Evolutionary conservation across 2,329 filamentous ascomycete species (phyloP).

Genomic region (Tothia fuscella): DNA sequence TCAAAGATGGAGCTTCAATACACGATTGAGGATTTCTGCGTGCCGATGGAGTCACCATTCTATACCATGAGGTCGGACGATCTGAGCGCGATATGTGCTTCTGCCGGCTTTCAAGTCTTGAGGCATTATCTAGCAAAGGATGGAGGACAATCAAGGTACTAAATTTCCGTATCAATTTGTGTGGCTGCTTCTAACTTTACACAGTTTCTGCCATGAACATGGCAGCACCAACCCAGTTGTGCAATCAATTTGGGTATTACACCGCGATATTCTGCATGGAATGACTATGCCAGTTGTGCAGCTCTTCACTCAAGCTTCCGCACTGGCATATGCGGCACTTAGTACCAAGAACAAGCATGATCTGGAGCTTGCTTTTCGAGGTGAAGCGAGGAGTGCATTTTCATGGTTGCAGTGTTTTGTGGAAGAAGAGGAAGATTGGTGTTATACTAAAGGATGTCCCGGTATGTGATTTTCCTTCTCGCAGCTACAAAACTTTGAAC

Average conservation of each 20-base stretch:
- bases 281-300: slow-evolving; percentile 46
- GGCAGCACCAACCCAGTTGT: slow-evolving; percentile 20
- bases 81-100: slow-evolving; percentile 14
- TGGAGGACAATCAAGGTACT: slow-evolving; percentile 15
- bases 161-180: background rate
- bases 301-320: slow-evolving; percentile 43
- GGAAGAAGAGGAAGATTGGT: slow-evolving; percentile 46
- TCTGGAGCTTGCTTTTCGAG: slow-evolving; percentile 44
- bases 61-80: background rate
- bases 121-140: slow-evolving; percentile 30
- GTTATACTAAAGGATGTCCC: slow-evolving; percentile 43
- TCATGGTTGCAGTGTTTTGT: slow-evolving; percentile 49
- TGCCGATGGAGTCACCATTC: slow-evolving; percentile 2
- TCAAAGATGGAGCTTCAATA: too few species aligned
- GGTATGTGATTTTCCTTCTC: slow-evolving; percentile 13
- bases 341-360: slow-evolving; percentile 37
- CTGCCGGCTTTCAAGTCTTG: slow-evolving; percentile 32
- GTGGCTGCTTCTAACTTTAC: too few species aligned
- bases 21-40: too few species aligned
- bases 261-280: slow-evolving; percentile 48
- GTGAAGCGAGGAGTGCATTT: slow-evolving; percentile 44
- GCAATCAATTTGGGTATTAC: slow-evolving; percentile 34
- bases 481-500: background rate
- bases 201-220: slow-evolving; percentile 34
- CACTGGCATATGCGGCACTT: slow-evolving; percentile 38